Evolutionary conservation across 805 yeast genomes (phyloP), one percentile per base, ranked within the genome.

Genomic region (Candida orba): DNA sequence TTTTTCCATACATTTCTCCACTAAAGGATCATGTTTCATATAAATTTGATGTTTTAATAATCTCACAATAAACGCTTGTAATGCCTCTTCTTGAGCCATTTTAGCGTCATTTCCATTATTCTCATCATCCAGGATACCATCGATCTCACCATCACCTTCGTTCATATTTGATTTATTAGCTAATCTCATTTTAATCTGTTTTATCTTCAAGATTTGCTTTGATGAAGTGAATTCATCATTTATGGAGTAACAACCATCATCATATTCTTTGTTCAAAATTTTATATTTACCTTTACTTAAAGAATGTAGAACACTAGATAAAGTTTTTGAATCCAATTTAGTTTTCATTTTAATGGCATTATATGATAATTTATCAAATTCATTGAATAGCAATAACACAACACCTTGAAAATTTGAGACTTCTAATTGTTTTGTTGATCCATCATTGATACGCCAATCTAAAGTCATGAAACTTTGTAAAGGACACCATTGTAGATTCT

Each of bases 61-160:
- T 31, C 54, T 45, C 3, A 52, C 54, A 24, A 55, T 53, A 32
- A 42, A 56, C 0, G 60, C 54, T 23, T 42, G 51, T 2, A 57
- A 37, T 6, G 37, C n/a, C 34, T 47, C 49, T 27, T 47, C 47
- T 9, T 36, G 42, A 2, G 44, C 37, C 4, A 43, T 22, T 27
- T 38, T 45, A 3, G 18, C 33, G 10, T 30, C 43, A 10, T 41
- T 42, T 15, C 34, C 25, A 4, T 44, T 48, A 24, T 37, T 36
- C 4, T 23, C 34, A 23, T 27, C 41, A 12, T 34, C 45, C 22
- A 20, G 4, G 5, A 20, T 20, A 1, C 44, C 49, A 12, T 46
- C 52, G n/a, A 18, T 29, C 15, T 10, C 33, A 8, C 20, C 25
- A 12, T 4, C 15, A 14, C 46, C 49, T 27, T 41, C 34, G 31